Evolutionary conservation across 2,329 filamentous ascomycete genomes (phyloP).

Genomic region (Dothiorella sarmentorum): DNA sequence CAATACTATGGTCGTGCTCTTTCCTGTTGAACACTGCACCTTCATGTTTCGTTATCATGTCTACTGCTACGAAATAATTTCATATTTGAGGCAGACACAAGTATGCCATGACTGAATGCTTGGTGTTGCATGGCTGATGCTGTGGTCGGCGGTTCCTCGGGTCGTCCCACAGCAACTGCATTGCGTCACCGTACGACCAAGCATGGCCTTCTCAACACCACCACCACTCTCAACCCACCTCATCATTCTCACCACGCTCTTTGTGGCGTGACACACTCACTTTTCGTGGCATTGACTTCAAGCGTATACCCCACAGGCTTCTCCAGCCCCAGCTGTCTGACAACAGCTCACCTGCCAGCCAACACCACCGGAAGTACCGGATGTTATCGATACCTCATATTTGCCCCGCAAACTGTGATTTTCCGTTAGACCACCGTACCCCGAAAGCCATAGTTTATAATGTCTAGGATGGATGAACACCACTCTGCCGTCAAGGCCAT

Average conservation of each 20-base stretch:
- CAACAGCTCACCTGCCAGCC: background rate
- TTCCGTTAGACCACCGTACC: too few species aligned
- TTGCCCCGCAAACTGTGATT: background rate
- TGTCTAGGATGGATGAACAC: slow-evolving; percentile 31
- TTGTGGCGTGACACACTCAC: background rate
- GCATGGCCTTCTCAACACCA: background rate
- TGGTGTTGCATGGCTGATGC: too few species aligned
- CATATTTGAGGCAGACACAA: too few species aligned
- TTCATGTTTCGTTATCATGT: too few species aligned
- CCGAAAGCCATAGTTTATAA: background rate
- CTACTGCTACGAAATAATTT: too few species aligned
- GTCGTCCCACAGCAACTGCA: background rate
- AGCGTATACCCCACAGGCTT: background rate
- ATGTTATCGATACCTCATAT: background rate
- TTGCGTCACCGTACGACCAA: background rate
- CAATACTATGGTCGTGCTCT: too few species aligned
- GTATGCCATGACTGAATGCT: too few species aligned
- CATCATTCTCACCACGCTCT: background rate
- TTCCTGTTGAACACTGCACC: too few species aligned
- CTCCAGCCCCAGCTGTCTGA: background rate
- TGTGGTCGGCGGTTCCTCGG: too few species aligned
- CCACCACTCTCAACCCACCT: background rate
- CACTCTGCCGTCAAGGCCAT: slow-evolving; percentile 36
- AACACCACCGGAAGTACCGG: background rate
- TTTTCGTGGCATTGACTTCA: background rate